These are phyloP conservation scores for Tolypocladium sp. DNA, from an alignment of 2,329 filamentous ascomycete genomes.

Conservation along the genomic window DNA sequence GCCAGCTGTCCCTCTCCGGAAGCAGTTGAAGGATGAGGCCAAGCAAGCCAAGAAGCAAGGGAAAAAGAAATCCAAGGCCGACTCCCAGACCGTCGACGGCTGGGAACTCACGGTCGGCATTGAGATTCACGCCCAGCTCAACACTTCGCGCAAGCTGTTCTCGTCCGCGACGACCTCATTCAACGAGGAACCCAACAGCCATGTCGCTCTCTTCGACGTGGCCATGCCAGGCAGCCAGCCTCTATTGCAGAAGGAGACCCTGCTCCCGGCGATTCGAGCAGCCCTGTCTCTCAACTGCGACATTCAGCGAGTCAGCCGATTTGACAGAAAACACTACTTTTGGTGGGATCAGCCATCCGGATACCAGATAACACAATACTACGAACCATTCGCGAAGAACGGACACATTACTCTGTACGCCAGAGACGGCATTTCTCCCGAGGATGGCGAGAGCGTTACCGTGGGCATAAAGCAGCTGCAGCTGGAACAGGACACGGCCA, in stretches of 20 bases:
- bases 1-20: conserved; percentile 48
- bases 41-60: conserved; percentile 62
- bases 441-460: conserved; percentile 60
- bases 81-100: conserved; percentile 45
- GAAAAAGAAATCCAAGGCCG: conserved; percentile 34
- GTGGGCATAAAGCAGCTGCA: conserved; percentile 91
- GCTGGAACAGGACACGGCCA: conserved; percentile 96
- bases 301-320: conserved; percentile 68
- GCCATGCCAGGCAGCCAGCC: conserved; percentile 87
- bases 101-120: conserved; percentile 97
- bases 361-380: conserved; percentile 98
- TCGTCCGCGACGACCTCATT: conserved; percentile 59
- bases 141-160: conserved; percentile 83
- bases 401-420: conserved; percentile 62
- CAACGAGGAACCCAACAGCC: conserved; percentile 68
- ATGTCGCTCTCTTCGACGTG: conserved; percentile 80
- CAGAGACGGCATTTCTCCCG: conserved; percentile 69
- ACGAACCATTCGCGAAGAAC: conserved; percentile 60
- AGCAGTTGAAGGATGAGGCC: conserved; percentile 61
- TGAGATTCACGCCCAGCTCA: conserved; percentile 94
- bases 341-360: conserved; percentile 96
- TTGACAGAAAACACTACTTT: conserved; percentile 98
- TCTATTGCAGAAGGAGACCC: conserved; percentile 68
- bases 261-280: conserved; percentile 84
- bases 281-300: conserved; percentile 76